Evolutionary conservation across 192 early-diverging fungal species (phyloP).

Genomic region (Coemansia interrupta): DNA sequence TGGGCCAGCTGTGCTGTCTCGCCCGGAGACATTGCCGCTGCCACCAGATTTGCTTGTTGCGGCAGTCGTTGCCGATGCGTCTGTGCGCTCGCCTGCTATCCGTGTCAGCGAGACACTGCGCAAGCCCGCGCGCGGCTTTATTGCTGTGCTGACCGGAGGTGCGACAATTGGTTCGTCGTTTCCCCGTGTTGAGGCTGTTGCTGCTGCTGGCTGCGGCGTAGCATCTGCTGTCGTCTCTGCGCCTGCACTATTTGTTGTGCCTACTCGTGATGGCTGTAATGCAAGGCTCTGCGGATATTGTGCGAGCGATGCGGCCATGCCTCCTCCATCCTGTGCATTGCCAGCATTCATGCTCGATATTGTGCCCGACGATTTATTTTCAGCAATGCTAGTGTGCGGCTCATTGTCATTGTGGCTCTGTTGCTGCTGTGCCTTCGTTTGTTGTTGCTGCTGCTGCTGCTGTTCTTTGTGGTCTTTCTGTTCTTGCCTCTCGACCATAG

Average conservation of each 20-base stretch:
- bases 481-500: conserved; percentile 54
- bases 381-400: background rate
- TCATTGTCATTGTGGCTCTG: conserved; percentile 4
- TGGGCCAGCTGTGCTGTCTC: conserved; percentile 16
- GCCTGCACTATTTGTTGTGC: conserved; percentile 8
- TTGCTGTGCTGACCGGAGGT: background rate
- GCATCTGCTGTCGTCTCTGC: background rate
- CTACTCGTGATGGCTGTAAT: conserved; percentile 9
- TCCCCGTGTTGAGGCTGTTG: background rate
- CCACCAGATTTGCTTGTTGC: conserved; percentile 19
- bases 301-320: conserved; percentile 9
- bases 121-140: conserved; percentile 10
- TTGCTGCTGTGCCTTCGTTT: conserved; percentile 1
- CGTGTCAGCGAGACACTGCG: conserved; percentile 47
- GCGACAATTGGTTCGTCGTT: background rate
- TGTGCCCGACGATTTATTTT: conserved; percentile 19
- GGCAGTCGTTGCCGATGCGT: conserved; percentile 4
- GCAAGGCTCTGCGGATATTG: conserved; percentile 35
- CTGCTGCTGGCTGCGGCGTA: conserved; percentile 2
- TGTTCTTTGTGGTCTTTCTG: conserved; percentile 30
- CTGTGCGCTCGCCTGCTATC: conserved; percentile 17
- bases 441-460: conserved; percentile 13
- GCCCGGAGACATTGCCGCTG: conserved; percentile 17
- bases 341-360: conserved; percentile 10
- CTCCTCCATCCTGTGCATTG: conserved; percentile 12